These are phyloP conservation scores for Pichia kluyveri DNA, from an alignment of 805 yeast species.

Conservation along the genomic window DNA sequence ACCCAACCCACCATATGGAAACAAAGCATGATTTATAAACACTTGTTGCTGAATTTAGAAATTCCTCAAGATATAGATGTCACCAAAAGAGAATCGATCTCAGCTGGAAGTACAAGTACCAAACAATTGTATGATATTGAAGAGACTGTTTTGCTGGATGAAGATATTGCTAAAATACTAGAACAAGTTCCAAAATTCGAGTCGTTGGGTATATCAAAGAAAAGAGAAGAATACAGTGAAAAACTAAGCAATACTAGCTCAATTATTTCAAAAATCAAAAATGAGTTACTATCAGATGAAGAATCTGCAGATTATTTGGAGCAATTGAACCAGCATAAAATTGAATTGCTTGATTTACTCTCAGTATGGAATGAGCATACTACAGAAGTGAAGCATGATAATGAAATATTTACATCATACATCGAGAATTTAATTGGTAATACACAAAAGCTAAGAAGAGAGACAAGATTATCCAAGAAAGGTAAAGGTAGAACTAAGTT, in stretches of 20 bases:
- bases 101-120: constrained; percentile 10
- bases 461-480: constrained; percentile 4
- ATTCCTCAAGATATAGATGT: constrained; percentile 65
- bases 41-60: constrained; percentile 54
- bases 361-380: constrained; percentile 45
- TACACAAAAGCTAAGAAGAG: constrained; percentile 66
- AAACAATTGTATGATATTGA: constrained; percentile 10
- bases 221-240: constrained; percentile 21
- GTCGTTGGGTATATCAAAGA: constrained; percentile 4
- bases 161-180: constrained; percentile 4
- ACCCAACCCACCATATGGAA: constrained; percentile 57
- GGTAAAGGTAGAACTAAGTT: neutral
- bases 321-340: constrained; percentile 31
- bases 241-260: constrained; percentile 17
- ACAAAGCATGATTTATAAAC: constrained; percentile 54
- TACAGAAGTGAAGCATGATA: constrained; percentile 47
- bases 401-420: constrained; percentile 72
- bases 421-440: constrained; percentile 87
- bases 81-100: neutral
- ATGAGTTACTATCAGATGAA: constrained; percentile 6
- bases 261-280: constrained; percentile 5
- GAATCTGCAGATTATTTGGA: constrained; percentile 31
- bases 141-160: neutral
- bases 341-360: constrained; percentile 23
- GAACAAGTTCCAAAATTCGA: constrained; percentile 27